Percentiles rank a stretch among this genome's conserved stretches.
Evolutionary conservation across 352 stramenopile species (phyloP).

Genomic region (Poterioochromonas sp.): DNA sequence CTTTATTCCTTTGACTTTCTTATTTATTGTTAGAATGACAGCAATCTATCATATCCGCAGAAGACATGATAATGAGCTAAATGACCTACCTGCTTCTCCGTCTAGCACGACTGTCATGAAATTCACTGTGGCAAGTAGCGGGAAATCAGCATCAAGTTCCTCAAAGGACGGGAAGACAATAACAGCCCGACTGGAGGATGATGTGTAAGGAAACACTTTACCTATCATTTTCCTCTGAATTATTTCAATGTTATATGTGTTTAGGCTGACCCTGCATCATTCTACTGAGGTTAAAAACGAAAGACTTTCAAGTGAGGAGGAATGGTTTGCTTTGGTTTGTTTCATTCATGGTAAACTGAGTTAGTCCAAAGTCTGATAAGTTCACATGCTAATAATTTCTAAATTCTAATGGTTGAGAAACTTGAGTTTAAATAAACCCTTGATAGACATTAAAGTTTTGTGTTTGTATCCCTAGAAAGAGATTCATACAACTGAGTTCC

Average conservation of each 20-base stretch:
- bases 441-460: too few species aligned
- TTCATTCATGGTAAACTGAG: neutral
- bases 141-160: neutral
- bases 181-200: neutral
- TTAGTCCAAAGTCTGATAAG: too few species aligned
- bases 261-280: neutral
- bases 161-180: neutral
- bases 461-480: too few species aligned
- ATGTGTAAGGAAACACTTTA: neutral
- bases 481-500: too few species aligned
- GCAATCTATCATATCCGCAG: neutral
- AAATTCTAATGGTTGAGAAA: too few species aligned
- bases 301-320: neutral
- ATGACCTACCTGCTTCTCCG: neutral
- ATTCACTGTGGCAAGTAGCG: neutral
- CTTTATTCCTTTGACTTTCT: neutral
- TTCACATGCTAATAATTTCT: too few species aligned
- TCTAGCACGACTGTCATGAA: neutral
- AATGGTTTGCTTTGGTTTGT: neutral
- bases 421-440: too few species aligned
- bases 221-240: neutral
- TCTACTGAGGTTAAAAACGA: neutral
- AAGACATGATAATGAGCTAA: neutral
- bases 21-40: neutral
- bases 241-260: neutral